Base-by-base conservation (phyloP, 2,329 filamentous ascomycete genomes). In the Verticillium longisporum region DNA sequence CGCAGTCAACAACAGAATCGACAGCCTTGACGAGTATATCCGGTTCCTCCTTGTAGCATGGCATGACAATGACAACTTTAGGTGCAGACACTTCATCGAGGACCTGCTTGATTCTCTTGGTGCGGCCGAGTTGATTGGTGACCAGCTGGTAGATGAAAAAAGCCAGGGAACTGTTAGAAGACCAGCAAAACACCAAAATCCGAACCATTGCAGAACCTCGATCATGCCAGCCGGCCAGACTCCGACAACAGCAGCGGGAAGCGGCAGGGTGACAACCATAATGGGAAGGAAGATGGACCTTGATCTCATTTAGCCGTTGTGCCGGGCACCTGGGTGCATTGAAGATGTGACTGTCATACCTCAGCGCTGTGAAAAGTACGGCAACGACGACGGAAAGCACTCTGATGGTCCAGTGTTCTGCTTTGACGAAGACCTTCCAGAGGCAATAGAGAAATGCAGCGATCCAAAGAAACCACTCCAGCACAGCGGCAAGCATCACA, bases 51-150 rank as follows among this genome's bases (percentile, higher is more conserved):
- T 95, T 92, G 78, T 97, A 98, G 70, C 93, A 96, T 4, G 94
- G 95, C 92, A 98, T 97, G 62, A 98, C 89, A 63, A 98, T 90
- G 65, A 97, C 92, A 15, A 96, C 90, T 75, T 98, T 98, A 1
- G 94, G 95, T 0, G 95, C 93, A 0, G 88, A 92, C 2, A 85
- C 78, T 71, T 96, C 91, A 72, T 97, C 91, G 58, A 97, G 82
- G 0, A 92, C 86, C 65, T 91, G 85, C 72, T 96, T 93, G 71
- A 97, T 91, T 59, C 89, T 84, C 72, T 91, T 92, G 50, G 83
- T 88, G 65, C 92, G 86, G 26, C 94, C 93, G 32, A 98, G 81
- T 37, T 91, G 89, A 68, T 95, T 90, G 9, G 91, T 96, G 61
- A 96, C 90, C 5, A 97, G 84, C 69, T 96, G 90, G 71, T 96